Base-by-base conservation (phyloP, 1,139 yeast genomes). In the Pichia sp. region DNA sequence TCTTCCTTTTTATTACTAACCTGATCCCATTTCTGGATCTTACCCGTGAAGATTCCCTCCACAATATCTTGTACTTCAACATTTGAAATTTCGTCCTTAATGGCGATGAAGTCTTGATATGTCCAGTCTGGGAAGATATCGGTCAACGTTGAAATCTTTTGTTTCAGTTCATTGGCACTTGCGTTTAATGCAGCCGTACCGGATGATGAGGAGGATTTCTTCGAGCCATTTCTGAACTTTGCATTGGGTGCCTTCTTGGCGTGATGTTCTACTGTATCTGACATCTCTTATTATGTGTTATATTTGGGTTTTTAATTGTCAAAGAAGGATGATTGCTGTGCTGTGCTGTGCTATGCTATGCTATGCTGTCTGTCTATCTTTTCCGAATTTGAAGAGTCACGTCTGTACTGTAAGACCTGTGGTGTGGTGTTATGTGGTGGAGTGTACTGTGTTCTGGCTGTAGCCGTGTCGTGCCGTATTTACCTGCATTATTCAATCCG, bases 91-190 rank as follows among this genome's bases (percentile, higher is more conserved):
- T 91, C 97, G 41, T 69, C 67, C 49, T 88, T 75, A 42, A 86
- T 77, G 37, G 81, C 74, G 36, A 71, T 64, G 58, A 91, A 75
- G 58, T 91, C 98, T 30, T 84, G 95, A 37, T 73, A 68, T 40
- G 85, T 75, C 98, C 98, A 91, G 56, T 85, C 96, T 29, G 96
- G 95, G 66, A 91, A 88, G 69, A 91, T 69, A 59, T 91, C 97
- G 39, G 70, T 63, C 53, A 91, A 72, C 34, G 82, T 73, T 43
- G 69, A 63, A 51, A 86, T 66, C 49, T 72, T 69, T 42, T 60
- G 56, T 48, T 62, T 66, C 33, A 65, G 47, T 43, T 67, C 74
- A 36, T 65, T 61, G 44, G 35, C 17, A 25, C 16, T 25, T 14
- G 6, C 11, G 11, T 21, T 21, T 23, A 3, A 23, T 23, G 12